Conservation (phyloP, 257 asterid genomes). For the Voacanga thouarsii region DNA sequence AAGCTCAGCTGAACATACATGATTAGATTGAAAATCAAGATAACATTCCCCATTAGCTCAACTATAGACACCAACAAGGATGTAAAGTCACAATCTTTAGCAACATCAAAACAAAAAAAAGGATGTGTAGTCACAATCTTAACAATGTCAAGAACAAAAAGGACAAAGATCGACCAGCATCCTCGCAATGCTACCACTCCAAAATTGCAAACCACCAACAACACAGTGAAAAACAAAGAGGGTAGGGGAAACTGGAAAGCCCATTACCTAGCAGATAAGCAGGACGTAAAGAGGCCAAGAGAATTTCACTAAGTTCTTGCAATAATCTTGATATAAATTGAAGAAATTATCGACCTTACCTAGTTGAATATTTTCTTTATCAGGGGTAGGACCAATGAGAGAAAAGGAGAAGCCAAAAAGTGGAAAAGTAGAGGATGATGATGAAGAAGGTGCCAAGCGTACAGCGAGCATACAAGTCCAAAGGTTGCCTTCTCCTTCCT, state of each 20-base stretch:
- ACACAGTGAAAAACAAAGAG: not conserved
- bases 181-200: not conserved
- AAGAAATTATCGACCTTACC: not conserved
- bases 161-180: not conserved
- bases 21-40: not conserved
- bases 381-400: constrained; percentile 3
- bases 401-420: not conserved
- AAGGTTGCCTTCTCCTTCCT: not conserved
- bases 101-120: not conserved
- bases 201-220: not conserved
- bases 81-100: not conserved
- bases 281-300: not conserved
- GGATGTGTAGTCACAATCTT: not conserved
- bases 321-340: not conserved
- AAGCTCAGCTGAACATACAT: constrained; percentile 2
- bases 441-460: not conserved
- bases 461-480: constrained; percentile 1
- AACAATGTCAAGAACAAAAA: not conserved
- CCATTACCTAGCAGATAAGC: not conserved
- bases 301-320: not conserved
- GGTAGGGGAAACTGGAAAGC: not conserved
- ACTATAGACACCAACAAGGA: not conserved
- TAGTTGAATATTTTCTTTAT: not conserved
- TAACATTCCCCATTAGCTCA: not conserved
- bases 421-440: not conserved